Evolutionary conservation across 768 basidiomycete genomes (phyloP), one percentile per base, ranked within the genome.

Genomic region (Punctularia strigosozonata): DNA sequence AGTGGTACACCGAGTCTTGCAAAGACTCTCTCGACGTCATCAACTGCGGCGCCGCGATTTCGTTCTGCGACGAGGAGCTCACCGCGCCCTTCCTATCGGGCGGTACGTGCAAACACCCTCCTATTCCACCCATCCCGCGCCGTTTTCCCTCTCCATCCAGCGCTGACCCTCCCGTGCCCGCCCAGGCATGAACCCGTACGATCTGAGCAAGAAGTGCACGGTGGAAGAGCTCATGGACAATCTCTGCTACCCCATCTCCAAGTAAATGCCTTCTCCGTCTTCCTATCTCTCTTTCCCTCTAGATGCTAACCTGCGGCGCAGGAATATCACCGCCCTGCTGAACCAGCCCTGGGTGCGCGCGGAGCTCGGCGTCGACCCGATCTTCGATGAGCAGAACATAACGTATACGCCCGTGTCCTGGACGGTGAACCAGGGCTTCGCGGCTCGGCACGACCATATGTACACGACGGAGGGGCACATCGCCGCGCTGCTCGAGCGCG

Each of bases 151-250:
- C 37, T 12, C 35, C 19, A 15, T 44, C 53, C 4, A 55, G 59
- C 51, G 10, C 15, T 28, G 15, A 43, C 2, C 13, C 13, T n/a
- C n/a, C n/a, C n/a, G n/a, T n/a, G 6, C 6, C n/a, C n/a, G n/a
- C n/a, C n/a, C n/a, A 65, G 66, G 63, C 12, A 57, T 59, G 53
- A 77, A 77, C 50, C 73, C 71, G 2, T 86, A 88, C 50, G 82
- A 88, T 48, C 70, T 88, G 36, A 77, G 69, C 49, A 68, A 69
- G 48, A 55, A 62, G 23, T 84, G 80, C 41, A 15, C 26, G 26
- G 26, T 8, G 10, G 66, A 70, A 45, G 68, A 75, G 41, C 50
- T 56, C 22, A 53, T 70, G 1, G 10, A 28, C 15, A 28, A 28
- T 28, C 10, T n/a, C n/a, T 83, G 80, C 53, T 77, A 81, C 48